phyloP scores from a whole-genome alignment of 2,329 filamentous ascomycete genomes.

The Anisogramma anomala region DNA sequence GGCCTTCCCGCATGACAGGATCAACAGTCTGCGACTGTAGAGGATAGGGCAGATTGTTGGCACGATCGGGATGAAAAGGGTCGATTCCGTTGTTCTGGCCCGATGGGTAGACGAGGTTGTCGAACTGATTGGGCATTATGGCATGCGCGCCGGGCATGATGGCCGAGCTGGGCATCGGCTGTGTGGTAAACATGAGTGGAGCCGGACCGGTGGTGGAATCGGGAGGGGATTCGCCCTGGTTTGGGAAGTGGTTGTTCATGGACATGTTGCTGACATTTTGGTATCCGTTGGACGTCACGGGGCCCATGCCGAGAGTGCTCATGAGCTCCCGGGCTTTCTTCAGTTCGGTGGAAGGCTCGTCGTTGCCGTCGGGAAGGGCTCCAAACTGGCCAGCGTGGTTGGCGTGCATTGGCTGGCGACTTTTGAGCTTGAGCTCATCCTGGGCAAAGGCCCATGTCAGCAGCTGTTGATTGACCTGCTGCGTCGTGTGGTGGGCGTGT shows the following conservation, averaged over 20 bases:
- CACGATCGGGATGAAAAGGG: slow-evolving; percentile 86
- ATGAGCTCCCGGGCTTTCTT: slow-evolving; percentile 46
- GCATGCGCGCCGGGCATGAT: slow-evolving; percentile 24
- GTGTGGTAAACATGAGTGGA: slow-evolving; percentile 39
- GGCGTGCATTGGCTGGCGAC: slow-evolving; percentile 27
- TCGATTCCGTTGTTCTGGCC: slow-evolving; percentile 87
- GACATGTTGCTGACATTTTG: slow-evolving; percentile 35
- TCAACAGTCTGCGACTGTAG: slow-evolving; percentile 58
- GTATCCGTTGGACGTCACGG: slow-evolving; percentile 39
- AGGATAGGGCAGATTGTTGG: slow-evolving; percentile 84
- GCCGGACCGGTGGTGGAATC: slow-evolving; percentile 38
- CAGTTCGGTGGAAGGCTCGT: slow-evolving; percentile 39
- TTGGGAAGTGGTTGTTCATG: slow-evolving; percentile 45
- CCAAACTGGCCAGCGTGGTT: slow-evolving; percentile 26
- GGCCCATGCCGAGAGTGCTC: slow-evolving; percentile 31
- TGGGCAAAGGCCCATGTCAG: slow-evolving; percentile 42
- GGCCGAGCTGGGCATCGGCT: slow-evolving; percentile 34
- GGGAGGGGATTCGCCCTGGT: slow-evolving; percentile 31
- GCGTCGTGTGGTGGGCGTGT: slow-evolving; percentile 47
- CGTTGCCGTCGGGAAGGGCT: slow-evolving; percentile 33
- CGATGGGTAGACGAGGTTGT: slow-evolving; percentile 76
- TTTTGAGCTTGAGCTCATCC: slow-evolving; percentile 33
- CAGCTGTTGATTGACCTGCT: slow-evolving; percentile 46
- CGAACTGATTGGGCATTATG: slow-evolving; percentile 43
- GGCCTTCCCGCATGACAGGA: slow-evolving; percentile 29